phyloP scores from a whole-genome alignment of 2,329 filamentous ascomycete species.

The Phyllosticta citriasiana region DNA sequence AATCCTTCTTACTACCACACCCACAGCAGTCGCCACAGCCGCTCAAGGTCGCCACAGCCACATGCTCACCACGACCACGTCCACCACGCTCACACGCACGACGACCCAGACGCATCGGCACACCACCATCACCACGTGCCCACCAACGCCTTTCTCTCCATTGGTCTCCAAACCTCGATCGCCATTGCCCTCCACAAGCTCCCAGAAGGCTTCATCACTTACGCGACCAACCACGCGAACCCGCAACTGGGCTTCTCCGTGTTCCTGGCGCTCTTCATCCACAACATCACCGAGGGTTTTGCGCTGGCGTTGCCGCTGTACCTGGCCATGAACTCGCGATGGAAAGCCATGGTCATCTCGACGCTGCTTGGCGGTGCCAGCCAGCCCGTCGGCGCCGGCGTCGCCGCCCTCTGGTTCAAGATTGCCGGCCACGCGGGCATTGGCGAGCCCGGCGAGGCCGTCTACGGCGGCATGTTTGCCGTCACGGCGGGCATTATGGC shows the following conservation, averaged over 20 bases:
- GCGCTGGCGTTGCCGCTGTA: slow-evolving; percentile 88
- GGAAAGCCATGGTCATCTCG: slow-evolving; percentile 75
- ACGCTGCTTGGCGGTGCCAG: slow-evolving; percentile 74
- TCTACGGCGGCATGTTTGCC: slow-evolving; percentile 77
- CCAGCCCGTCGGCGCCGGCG: slow-evolving; percentile 74
- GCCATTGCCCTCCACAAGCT: slow-evolving; percentile 96
- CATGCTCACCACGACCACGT: slow-evolving; percentile 13
- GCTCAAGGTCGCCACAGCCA: slow-evolving; percentile 9
- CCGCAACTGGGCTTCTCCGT: slow-evolving; percentile 80
- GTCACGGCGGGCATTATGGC: slow-evolving; percentile 91
- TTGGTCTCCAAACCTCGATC: slow-evolving; percentile 90
- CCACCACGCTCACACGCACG: slow-evolving; percentile 11
- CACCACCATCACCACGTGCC: slow-evolving; percentile 89
- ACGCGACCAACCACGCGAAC: slow-evolving; percentile 94
- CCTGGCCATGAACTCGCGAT: slow-evolving; percentile 72
- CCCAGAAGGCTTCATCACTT: slow-evolving; percentile 79
- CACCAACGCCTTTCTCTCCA: slow-evolving; percentile 83
- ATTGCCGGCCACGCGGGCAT: slow-evolving; percentile 45
- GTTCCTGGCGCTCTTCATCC: slow-evolving; percentile 91
- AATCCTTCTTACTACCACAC: slow-evolving; percentile 12
- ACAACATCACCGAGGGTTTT: slow-evolving; percentile 97
- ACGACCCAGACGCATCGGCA: slow-evolving; percentile 9
- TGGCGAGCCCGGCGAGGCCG: slow-evolving; percentile 42
- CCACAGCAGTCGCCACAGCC: slow-evolving; percentile 17
- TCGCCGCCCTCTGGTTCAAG: slow-evolving; percentile 81